Base-by-base conservation (phyloP, 352 stramenopile species). In the Phytophthora constricta region DNA sequence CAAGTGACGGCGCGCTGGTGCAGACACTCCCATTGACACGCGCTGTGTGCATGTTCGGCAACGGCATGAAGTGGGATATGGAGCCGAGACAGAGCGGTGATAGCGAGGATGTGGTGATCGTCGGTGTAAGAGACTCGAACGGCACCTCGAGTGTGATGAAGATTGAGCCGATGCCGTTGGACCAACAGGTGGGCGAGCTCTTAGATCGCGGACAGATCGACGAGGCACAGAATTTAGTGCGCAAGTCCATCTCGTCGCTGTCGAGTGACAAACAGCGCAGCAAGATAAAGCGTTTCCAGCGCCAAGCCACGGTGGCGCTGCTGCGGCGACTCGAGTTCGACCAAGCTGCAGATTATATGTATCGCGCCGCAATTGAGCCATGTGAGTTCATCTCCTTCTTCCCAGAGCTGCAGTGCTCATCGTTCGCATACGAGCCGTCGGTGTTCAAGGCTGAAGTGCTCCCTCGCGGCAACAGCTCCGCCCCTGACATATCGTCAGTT, bases 31-130 rank as follows among this genome's bases (percentile, higher is more conserved):
- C 86, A 13, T 69, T 96, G 8, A 72, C 77, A 23, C 76, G 80
- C 20, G 87, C 77, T 5, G 77, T 79, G 8, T 88, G 80, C 20
- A 92, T 96, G 65, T 96, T 96, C 67, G 79, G 80, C 43, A 96
- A 96, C 63, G 88, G 88, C n/a, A 96, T 96, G 88, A 96, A 96
- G 70, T 96, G 86, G 69, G 86, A 96, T 64, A 96, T 96, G 88
- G 86, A 95, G 25, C 88, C 88, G 2, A 77, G 88, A 20, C 82
- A 77, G 11, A 84, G 69, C 23, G 85, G 84, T 31, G 88, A 96
- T 49, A 77, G 70, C 3, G 88, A 96, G 54, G 88, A 96, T 49
- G 81, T 95, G 10, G 68, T 96, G 37, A 73, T 96, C 28, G 82
- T 92, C 7, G 88, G 86, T 9, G 74, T 92, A 16, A 77, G 87